Evolutionary conservation across 2,329 filamentous ascomycete species (phyloP).

Genomic region (Ophiognomonia clavigignenti-juglandacearum): DNA sequence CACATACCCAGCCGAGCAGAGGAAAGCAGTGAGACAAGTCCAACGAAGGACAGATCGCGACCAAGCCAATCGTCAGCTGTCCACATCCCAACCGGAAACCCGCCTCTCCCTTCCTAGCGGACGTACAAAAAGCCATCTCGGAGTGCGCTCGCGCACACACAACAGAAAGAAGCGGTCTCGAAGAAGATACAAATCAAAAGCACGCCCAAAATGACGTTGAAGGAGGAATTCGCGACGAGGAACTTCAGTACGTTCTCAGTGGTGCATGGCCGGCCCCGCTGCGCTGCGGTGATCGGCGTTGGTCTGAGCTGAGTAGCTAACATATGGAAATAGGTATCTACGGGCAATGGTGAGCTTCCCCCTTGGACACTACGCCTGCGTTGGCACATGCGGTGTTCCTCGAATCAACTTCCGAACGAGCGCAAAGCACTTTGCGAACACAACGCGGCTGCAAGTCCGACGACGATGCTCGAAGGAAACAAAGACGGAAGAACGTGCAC

Average conservation of each 20-base stretch:
- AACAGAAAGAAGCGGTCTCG: conserved; percentile 1
- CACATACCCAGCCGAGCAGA: not conserved
- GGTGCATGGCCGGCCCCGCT: not conserved
- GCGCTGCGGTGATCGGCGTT: conserved; percentile 12
- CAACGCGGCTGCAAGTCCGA: not conserved
- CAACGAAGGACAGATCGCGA: conserved; percentile 1
- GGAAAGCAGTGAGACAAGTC: conserved; percentile 1
- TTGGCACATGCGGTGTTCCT: too few species aligned
- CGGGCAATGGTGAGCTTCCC: conserved; percentile 62
- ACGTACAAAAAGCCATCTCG: not conserved
- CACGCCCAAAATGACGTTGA: conserved; percentile 59
- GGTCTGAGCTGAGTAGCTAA: conserved; percentile 25
- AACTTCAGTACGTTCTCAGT: conserved; percentile 72
- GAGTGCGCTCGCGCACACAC: not conserved
- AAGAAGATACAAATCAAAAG: not conserved
- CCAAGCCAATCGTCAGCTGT: not conserved
- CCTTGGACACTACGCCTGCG: too few species aligned
- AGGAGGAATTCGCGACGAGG: conserved; percentile 66
- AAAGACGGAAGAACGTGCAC: not conserved
- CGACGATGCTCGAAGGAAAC: not conserved
- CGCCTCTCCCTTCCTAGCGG: not conserved
- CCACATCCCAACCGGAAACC: not conserved
- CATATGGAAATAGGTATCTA: conserved; percentile 56
- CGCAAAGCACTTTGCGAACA: not conserved
- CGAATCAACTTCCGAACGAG: too few species aligned